Evolutionary conservation across 2,329 filamentous ascomycete species (phyloP).

Genomic region (Fusarium avenaceum): DNA sequence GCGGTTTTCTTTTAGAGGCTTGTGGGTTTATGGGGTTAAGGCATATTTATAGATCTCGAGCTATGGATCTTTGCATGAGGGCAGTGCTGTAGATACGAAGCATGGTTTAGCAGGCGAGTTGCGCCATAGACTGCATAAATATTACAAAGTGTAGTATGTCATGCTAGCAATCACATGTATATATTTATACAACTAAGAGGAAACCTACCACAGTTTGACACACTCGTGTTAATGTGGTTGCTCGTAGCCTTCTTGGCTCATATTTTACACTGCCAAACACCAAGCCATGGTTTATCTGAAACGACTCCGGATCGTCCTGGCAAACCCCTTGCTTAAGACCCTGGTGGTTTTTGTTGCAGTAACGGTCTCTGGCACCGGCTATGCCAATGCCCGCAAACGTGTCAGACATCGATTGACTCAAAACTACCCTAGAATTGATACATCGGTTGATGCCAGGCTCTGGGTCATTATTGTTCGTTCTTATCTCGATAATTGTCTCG

Average conservation of each 20-base stretch:
- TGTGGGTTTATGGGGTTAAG: neutral
- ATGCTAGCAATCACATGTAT: neutral
- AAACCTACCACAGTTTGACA: neutral
- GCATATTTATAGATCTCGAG: neutral
- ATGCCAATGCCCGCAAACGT: conserved; percentile 27
- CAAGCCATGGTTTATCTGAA: conserved; percentile 29
- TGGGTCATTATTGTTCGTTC: no score
- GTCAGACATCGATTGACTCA: conserved; percentile 36
- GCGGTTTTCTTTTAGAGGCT: neutral
- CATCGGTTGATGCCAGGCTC: conserved; percentile 7
- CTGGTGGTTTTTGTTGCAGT: conserved; percentile 20
- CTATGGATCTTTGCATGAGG: neutral
- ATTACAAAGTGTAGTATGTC: neutral
- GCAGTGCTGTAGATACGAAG: neutral
- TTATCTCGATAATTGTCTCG: no score
- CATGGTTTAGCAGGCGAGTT: neutral
- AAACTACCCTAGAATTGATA: neutral
- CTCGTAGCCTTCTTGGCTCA: neutral
- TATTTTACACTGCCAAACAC: conserved; percentile 18
- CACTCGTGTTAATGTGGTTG: neutral
- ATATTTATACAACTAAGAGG: neutral
- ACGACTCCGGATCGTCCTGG: conserved; percentile 19
- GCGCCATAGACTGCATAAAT: neutral
- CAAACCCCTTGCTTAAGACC: conserved; percentile 31
- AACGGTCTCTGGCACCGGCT: conserved; percentile 22